Evolutionary conservation across 495 filamentous ascomycete genomes (phyloP).

Genomic region (Penicillium malachiteum): DNA sequence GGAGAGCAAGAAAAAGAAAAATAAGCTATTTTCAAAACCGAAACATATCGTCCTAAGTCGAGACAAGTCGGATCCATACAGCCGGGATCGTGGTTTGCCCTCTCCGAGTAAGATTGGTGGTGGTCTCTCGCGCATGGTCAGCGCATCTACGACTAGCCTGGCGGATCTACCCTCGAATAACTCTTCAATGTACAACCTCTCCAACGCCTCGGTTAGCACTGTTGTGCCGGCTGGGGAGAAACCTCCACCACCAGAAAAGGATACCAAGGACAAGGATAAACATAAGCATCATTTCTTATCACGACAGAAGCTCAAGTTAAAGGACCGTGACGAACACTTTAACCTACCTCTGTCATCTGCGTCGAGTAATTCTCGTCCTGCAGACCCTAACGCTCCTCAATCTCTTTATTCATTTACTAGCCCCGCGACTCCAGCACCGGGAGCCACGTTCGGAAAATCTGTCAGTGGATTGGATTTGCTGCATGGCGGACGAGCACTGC

Average conservation of each 20-base stretch:
- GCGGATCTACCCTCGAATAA: slow-evolving; percentile 63
- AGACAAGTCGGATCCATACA: slow-evolving; percentile 54
- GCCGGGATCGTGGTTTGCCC: slow-evolving; percentile 68
- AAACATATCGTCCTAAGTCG: slow-evolving; percentile 77
- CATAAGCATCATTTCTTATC: slow-evolving; percentile 84
- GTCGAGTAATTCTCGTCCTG: slow-evolving; percentile 81
- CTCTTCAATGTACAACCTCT: slow-evolving; percentile 75
- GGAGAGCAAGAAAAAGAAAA: slow-evolving; percentile 72
- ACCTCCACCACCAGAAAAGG: slow-evolving; percentile 30
- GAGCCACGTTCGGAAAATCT: slow-evolving; percentile 71
- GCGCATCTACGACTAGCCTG: slow-evolving; percentile 75
- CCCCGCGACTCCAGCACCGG: slow-evolving; percentile 67
- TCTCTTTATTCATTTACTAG: slow-evolving; percentile 77
- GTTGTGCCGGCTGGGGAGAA: slow-evolving; percentile 52
- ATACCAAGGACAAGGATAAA: slow-evolving; percentile 55
- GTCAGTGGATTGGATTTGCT: slow-evolving; percentile 80
- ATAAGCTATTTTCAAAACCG: slow-evolving; percentile 79
- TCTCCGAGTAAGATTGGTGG: slow-evolving; percentile 76
- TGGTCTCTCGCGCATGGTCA: slow-evolving; percentile 60
- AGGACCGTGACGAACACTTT: slow-evolving; percentile 72
- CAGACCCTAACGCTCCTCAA: slow-evolving; percentile 79
- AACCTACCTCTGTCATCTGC: slow-evolving; percentile 81
- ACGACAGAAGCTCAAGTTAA: slow-evolving; percentile 87
- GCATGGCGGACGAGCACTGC: slow-evolving; percentile 79
- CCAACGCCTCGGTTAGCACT: slow-evolving; percentile 82